A percentile compares a stretch with the other conserved stretches of the same genome.
Evolutionary conservation across 768 basidiomycete species (phyloP).

Genomic region (Serendipita vermifera): DNA sequence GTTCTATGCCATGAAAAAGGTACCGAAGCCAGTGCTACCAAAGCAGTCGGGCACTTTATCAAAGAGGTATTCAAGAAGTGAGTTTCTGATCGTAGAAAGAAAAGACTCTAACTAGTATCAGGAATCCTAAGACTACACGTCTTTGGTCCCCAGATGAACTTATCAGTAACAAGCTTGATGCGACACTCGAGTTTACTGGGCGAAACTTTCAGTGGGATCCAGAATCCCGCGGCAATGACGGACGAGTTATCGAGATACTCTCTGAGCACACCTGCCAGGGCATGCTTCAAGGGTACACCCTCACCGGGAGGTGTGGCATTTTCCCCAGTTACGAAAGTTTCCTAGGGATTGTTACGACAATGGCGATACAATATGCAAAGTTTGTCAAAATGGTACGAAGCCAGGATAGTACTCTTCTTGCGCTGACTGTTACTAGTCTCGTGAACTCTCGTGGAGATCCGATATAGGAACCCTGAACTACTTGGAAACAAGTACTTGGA

Average conservation of each 20-base stretch:
- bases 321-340: slow-evolving; percentile 91
- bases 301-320: slow-evolving; percentile 72
- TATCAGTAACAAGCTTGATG: slow-evolving; percentile 78
- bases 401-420: not conserved
- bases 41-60: slow-evolving; percentile 46
- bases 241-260: slow-evolving; percentile 77
- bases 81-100: slow-evolving; percentile 16
- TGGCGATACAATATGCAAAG: slow-evolving; percentile 84
- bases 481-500: slow-evolving; percentile 78
- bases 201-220: slow-evolving; percentile 82
- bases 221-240: slow-evolving; percentile 44
- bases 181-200: slow-evolving; percentile 49
- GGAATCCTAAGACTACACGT: slow-evolving; percentile 66
- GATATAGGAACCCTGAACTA: slow-evolving; percentile 66
- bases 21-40: slow-evolving; percentile 63
- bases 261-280: slow-evolving; percentile 83
- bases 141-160: slow-evolving; percentile 89
- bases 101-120: slow-evolving; percentile 17
- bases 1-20: slow-evolving; percentile 39
- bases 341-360: slow-evolving; percentile 77
- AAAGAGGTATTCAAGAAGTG: slow-evolving; percentile 44
- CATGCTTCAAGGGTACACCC: slow-evolving; percentile 85
- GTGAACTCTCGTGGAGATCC: slow-evolving; percentile 60
- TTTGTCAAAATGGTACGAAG: slow-evolving; percentile 63
- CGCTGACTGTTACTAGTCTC: not conserved